phyloP scores from a whole-genome alignment of 495 filamentous ascomycete genomes.

The Chaetomium cochliodes region DNA sequence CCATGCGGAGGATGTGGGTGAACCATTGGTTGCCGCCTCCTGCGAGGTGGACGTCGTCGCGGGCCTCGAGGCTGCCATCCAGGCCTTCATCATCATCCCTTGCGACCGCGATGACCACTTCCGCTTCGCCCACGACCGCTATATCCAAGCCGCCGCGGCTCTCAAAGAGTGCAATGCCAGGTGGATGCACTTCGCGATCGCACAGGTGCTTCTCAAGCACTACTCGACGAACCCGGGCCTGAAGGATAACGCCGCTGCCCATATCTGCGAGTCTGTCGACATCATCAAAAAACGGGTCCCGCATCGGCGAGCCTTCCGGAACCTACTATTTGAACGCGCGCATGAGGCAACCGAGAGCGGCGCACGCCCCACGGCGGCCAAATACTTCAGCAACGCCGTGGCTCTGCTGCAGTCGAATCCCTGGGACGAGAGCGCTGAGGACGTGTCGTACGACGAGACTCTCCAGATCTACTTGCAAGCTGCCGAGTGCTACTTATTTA shows the following conservation, averaged over 20 bases:
- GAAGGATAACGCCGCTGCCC: constrained; percentile 68
- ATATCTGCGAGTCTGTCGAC: constrained; percentile 70
- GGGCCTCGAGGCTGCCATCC: constrained; percentile 74
- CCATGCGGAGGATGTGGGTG: constrained; percentile 22
- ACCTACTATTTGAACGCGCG: constrained; percentile 72
- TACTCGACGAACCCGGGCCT: constrained; percentile 54
- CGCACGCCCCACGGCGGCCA: constrained; percentile 71
- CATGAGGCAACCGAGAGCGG: constrained; percentile 74
- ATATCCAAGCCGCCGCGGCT: constrained; percentile 68
- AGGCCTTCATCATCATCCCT: constrained; percentile 71
- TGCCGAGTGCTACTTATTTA: constrained; percentile 78
- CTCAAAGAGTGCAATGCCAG: constrained; percentile 66
- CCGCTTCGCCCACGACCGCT: constrained; percentile 80
- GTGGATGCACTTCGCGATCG: constrained; percentile 87
- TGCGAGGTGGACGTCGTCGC: constrained; percentile 51
- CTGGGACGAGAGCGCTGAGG: constrained; percentile 68
- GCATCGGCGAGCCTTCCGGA: constrained; percentile 62
- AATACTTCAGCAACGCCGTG: constrained; percentile 73
- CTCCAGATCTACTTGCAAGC: constrained; percentile 68
- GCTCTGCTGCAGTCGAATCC: constrained; percentile 73
- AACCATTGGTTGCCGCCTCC: constrained; percentile 6
- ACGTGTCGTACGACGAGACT: constrained; percentile 83
- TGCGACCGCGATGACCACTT: constrained; percentile 72
- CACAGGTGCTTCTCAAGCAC: constrained; percentile 72
- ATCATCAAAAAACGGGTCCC: constrained; percentile 65